Conservation (phyloP, 148 eudicot genomes). For the Rhododendron simsii region DNA sequence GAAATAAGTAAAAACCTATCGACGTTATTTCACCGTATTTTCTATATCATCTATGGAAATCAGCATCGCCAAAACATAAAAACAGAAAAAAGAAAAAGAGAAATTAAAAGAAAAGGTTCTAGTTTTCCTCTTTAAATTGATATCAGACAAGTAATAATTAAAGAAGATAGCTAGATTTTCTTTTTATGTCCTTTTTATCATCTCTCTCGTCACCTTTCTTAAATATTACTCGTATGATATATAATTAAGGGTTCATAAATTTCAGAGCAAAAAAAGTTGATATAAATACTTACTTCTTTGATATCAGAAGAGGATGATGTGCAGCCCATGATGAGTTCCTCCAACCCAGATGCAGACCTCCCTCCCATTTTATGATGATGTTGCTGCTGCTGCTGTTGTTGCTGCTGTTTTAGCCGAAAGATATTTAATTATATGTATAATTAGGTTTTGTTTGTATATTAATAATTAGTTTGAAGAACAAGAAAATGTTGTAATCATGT, state of each 20-base stretch:
- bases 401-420: constrained; percentile 28
- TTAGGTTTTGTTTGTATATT: not conserved
- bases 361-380: constrained; percentile 79
- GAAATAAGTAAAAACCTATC: too few relatives aligned
- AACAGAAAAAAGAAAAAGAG: constrained; percentile 5
- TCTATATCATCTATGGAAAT: not conserved
- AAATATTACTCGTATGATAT: not conserved
- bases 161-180: not conserved
- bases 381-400: constrained; percentile 66
- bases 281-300: constrained; percentile 47
- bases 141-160: constrained; percentile 19
- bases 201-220: not conserved
- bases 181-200: not conserved
- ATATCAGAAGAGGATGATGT: constrained; percentile 34
- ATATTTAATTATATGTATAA: not conserved
- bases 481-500: constrained; percentile 32
- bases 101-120: constrained; percentile 30
- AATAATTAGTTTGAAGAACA: not conserved
- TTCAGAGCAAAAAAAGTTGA: constrained; percentile 40
- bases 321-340: constrained; percentile 96
- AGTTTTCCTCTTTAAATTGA: constrained; percentile 20
- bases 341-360: constrained; percentile 92
- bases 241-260: constrained; percentile 22
- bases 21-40: too few relatives aligned
- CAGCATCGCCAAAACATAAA: not conserved